Base-by-base conservation (phyloP, 352 stramenopile species). In the Pelagophyceae sp. region DNA sequence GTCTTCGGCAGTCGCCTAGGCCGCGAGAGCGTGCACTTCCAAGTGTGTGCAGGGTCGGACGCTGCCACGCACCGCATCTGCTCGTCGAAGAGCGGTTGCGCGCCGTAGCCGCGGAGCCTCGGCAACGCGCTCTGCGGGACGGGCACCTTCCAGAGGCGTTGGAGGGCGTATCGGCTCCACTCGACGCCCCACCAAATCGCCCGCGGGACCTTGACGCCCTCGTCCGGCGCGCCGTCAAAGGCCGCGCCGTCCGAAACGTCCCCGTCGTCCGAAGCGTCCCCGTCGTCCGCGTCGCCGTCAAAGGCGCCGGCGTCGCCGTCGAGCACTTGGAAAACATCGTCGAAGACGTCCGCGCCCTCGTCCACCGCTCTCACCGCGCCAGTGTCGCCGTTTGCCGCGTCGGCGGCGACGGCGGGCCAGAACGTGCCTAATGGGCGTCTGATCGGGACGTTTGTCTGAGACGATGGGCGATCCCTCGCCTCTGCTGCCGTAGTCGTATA, bases 161-260 rank as follows among this genome's bases (percentile, higher is more conserved):
- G 3, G 11, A 72, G 63, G 6, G 63, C 63, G 35, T 72, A 72
- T 11, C 63, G 63, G 63, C 17, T 29, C 63, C 63, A 72, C 35
- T 50, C 63, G 31, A 72, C 11, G 63, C 63, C 63, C 63, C 63
- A 72, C 63, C 63, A 72, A 19, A 72, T 50, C 5, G 63, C 63
- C 1, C 63, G 29, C 35, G 63, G 63, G 2, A 72, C 27, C 27
- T 72, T 72, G 5, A 33, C n/a, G n/a, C n/a, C n/a, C n/a, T n/a
- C 17, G 23, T 65, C 58, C 58, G 5, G 5, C 29, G 23, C 58
- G 58, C 58, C 58, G n/a, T n/a, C n/a, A n/a, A n/a, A n/a, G n/a
- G n/a, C n/a, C n/a, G n/a, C n/a, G n/a, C n/a, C n/a, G n/a, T n/a
- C n/a, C n/a, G n/a, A n/a, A n/a, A n/a, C n/a, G n/a, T n/a, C n/a